These are phyloP conservation scores for Solanum neorickii DNA, from an alignment of 257 asterid genomes.

Conservation along the genomic window DNA sequence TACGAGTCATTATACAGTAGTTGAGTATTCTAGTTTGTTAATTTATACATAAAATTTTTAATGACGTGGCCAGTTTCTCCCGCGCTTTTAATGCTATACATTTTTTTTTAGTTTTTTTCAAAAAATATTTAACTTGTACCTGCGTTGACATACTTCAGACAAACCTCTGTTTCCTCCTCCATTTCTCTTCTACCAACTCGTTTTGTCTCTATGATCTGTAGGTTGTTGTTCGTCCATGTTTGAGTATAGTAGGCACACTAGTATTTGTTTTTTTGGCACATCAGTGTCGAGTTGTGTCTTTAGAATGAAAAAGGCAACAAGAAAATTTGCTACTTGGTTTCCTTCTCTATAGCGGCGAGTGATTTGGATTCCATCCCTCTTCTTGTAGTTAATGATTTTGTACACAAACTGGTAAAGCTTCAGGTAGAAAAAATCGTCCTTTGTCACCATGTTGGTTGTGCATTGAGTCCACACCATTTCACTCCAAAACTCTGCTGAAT, in stretches of 20 bases:
- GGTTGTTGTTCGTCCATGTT: neutral
- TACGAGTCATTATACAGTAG: no score
- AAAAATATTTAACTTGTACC: neutral
- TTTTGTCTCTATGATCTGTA: no score
- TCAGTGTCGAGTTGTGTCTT: neutral
- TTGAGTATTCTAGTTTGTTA: neutral
- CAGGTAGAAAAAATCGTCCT: no score
- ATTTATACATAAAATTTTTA: neutral
- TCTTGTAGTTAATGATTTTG: neutral
- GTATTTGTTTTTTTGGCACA: neutral
- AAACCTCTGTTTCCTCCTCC: neutral
- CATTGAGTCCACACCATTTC: no score
- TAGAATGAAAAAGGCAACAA: neutral
- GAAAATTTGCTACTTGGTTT: neutral
- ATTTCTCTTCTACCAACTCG: neutral
- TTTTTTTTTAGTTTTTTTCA: neutral
- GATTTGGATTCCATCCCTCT: no score
- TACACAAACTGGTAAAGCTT: no score
- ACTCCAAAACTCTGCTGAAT: no score
- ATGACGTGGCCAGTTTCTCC: neutral
- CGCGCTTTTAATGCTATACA: neutral
- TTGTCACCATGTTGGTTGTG: no score
- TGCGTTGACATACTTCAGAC: neutral
- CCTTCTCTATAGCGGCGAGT: no score
- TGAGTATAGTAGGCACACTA: neutral